Evolutionary conservation across 306 rosid genomes (phyloP).

Genomic region (Lathyrus sativus): DNA sequence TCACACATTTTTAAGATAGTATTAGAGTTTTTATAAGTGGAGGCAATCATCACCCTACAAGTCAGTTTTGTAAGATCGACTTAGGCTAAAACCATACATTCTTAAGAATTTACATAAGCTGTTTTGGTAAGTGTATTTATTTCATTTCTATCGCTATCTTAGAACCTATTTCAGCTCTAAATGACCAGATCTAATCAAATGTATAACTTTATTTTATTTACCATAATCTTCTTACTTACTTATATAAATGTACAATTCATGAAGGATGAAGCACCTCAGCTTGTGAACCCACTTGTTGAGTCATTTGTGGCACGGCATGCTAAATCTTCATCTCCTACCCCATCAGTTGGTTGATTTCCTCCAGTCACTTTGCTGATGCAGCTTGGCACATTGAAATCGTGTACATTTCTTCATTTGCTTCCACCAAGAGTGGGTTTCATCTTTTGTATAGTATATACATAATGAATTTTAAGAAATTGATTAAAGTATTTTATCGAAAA

Average conservation of each 20-base stretch:
- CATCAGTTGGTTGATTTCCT: slow-evolving; percentile 40
- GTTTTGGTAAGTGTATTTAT: slow-evolving; percentile 2
- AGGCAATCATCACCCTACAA: no score
- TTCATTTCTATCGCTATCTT: not conserved
- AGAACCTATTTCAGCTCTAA: slow-evolving; percentile 8
- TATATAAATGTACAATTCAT: slow-evolving; percentile 33
- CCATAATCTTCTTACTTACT: slow-evolving; percentile 24
- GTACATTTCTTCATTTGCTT: slow-evolving; percentile 31
- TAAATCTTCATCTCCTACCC: slow-evolving; percentile 44
- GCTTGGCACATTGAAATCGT: slow-evolving; percentile 25
- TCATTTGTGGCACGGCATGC: slow-evolving; percentile 92
- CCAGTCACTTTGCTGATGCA: slow-evolving; percentile 36
- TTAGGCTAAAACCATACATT: no score
- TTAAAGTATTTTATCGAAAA: no score
- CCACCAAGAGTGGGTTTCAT: not conserved
- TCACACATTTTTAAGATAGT: no score
- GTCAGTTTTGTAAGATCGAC: no score
- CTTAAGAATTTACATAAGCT: no score
- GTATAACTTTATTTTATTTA: slow-evolving; percentile 8
- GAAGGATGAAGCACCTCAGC: slow-evolving; percentile 95
- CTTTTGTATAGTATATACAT: slow-evolving; percentile 18
- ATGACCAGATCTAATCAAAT: slow-evolving; percentile 11
- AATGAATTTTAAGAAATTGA: no score
- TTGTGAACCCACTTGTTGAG: slow-evolving; percentile 86
- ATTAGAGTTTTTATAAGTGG: no score